These are phyloP conservation scores for Mycena sanguinolenta DNA, from an alignment of 768 basidiomycete species.

Conservation along the genomic window DNA sequence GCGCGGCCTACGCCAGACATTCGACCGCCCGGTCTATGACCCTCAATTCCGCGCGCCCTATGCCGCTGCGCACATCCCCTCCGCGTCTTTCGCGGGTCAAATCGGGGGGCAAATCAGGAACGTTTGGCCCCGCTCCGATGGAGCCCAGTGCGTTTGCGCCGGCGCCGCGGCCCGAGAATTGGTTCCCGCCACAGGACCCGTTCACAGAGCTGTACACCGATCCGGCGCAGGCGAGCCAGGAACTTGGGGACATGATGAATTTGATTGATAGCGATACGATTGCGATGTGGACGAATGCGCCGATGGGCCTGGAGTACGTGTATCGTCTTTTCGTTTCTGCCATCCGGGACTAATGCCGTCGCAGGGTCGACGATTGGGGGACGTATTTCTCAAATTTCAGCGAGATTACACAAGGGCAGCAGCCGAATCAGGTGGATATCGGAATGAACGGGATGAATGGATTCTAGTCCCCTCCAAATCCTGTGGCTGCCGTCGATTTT, in stretches of 20 bases:
- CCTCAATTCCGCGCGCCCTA: conserved; percentile 24
- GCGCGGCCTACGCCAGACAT: conserved; percentile 24
- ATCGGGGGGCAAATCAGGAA: background rate
- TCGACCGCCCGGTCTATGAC: conserved; percentile 16
- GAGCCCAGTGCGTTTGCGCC: conserved; percentile 34
- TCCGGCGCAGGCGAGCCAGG: conserved; percentile 18
- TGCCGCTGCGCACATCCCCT: background rate
- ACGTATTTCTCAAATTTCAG: conserved; percentile 35
- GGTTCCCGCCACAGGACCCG: conserved; percentile 27
- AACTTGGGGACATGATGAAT: conserved; percentile 30
- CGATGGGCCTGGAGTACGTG: conserved; percentile 29
- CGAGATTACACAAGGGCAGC: conserved; percentile 31
- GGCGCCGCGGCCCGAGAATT: conserved; percentile 20
- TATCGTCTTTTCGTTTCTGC: background rate
- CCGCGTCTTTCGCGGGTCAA: conserved; percentile 23
- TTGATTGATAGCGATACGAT: conserved; percentile 35
- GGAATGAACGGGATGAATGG: background rate
- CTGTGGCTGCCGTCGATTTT: background rate
- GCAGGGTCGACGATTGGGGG: conserved; percentile 35
- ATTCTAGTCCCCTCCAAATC: background rate
- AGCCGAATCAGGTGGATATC: background rate
- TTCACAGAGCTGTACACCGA: conserved; percentile 3
- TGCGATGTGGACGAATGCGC: conserved; percentile 38
- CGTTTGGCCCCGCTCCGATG: conserved; percentile 20
- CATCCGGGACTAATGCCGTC: background rate